These are phyloP conservation scores for Viola pubescens DNA, from an alignment of 441 rosid species.

Conservation along the genomic window DNA sequence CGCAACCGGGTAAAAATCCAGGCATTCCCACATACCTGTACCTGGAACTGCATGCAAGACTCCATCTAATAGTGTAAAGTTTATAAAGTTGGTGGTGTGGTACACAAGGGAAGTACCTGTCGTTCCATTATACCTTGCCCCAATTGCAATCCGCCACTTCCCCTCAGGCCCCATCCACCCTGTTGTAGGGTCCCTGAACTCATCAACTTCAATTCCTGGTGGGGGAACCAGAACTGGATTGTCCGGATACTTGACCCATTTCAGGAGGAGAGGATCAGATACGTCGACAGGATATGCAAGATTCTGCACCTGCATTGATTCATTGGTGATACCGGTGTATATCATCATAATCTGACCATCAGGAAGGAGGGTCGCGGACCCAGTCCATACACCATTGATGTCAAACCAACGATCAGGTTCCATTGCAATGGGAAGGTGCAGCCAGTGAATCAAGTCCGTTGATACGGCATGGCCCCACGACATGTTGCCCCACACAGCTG, in stretches of 20 bases:
- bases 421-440: slow-evolving; percentile 36
- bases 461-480: slow-evolving; percentile 54
- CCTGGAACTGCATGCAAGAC: neutral
- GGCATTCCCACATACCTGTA: slow-evolving; percentile 6
- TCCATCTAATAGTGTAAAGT: neutral
- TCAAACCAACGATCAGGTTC: slow-evolving; percentile 44
- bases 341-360: slow-evolving; percentile 35
- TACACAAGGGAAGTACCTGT: neutral
- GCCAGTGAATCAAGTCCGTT: slow-evolving; percentile 50
- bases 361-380: slow-evolving; percentile 41
- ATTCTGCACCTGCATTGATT: slow-evolving; percentile 40
- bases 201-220: neutral
- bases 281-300: slow-evolving; percentile 35
- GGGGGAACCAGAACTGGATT: slow-evolving; percentile 1
- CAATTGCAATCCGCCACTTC: slow-evolving; percentile 40
- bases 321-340: slow-evolving; percentile 41
- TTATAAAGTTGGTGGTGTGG: neutral
- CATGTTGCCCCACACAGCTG: slow-evolving; percentile 38
- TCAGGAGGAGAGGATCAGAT: slow-evolving; percentile 37
- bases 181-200: slow-evolving; percentile 50
- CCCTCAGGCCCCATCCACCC: slow-evolving; percentile 45
- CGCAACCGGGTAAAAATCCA: neutral
- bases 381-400: slow-evolving; percentile 48
- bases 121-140: slow-evolving; percentile 21
- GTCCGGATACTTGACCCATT: slow-evolving; percentile 38